Evolutionary conservation across 148 eudicot genomes (phyloP).

Genomic region (Chenopodium quinoa): DNA sequence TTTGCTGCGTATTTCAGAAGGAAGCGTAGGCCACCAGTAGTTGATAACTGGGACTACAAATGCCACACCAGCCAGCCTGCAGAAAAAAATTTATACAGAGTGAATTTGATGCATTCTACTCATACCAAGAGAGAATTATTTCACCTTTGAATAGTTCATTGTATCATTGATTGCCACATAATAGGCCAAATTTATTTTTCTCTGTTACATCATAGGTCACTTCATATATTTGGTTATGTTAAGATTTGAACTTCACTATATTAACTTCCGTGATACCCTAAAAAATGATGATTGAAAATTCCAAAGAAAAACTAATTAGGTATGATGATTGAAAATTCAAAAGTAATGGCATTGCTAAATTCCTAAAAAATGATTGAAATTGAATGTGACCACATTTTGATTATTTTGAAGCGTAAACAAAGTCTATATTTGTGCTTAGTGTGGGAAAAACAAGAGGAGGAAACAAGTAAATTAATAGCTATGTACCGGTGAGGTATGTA

Average conservation of each 20-base stretch:
- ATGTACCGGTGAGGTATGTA: constrained; percentile 35
- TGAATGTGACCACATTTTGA: neutral
- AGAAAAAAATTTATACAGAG: neutral
- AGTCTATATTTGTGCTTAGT: neutral
- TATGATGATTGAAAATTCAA: neutral
- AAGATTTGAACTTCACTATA: neutral
- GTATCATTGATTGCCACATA: neutral
- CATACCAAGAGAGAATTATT: neutral
- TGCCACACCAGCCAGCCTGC: constrained; percentile 36
- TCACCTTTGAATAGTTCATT: neutral
- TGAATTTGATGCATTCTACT: neutral
- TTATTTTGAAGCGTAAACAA: no score
- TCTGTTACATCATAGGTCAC: no score
- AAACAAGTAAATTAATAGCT: neutral
- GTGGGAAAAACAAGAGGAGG: neutral
- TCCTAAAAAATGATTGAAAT: neutral
- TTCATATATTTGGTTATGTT: no score
- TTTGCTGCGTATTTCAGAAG: constrained; percentile 13
- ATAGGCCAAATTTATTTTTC: neutral
- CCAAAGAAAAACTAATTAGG: neutral
- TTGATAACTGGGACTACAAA: constrained; percentile 35
- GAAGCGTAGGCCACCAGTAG: constrained; percentile 42
- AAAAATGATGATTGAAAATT: no score
- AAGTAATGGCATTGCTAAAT: neutral
- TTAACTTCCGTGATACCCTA: neutral